A percentile compares a stretch with the other conserved stretches of the same genome.
phyloP scores from a whole-genome alignment of 345 rosid genomes.

The Turnera subulata region DNA sequence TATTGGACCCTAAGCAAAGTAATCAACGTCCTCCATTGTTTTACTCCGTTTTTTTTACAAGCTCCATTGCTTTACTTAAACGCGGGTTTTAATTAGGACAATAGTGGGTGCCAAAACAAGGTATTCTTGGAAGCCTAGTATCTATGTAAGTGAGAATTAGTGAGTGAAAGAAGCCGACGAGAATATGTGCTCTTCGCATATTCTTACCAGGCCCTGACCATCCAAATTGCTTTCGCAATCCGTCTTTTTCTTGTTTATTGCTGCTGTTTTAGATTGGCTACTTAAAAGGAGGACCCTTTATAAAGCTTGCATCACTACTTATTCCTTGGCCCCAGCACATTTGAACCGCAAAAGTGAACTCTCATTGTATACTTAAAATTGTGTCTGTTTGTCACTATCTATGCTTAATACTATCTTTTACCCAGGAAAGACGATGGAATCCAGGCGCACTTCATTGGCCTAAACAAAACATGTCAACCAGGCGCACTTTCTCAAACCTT shows the following conservation, averaged over 20 bases:
- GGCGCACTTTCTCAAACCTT: slow-evolving; percentile 13
- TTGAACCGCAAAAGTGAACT: no score
- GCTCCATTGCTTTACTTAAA: no score
- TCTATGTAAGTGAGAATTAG: no score
- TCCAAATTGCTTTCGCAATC: slow-evolving; percentile 30
- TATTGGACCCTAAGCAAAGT: no score
- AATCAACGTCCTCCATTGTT: no score
- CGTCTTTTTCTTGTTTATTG: not conserved
- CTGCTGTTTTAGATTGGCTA: slow-evolving; percentile 16
- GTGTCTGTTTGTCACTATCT: not conserved
- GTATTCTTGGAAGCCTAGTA: no score
- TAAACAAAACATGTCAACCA: slow-evolving; percentile 14
- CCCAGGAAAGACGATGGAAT: slow-evolving; percentile 29
- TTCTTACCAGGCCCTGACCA: slow-evolving; percentile 24
- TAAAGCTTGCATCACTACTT: no score
- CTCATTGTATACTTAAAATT: not conserved
- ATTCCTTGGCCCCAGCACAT: no score
- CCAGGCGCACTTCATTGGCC: slow-evolving; percentile 25
- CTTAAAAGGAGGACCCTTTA: slow-evolving; percentile 9
- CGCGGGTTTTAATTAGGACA: no score
- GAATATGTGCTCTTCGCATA: slow-evolving; percentile 27
- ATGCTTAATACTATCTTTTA: not conserved
- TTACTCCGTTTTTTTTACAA: no score
- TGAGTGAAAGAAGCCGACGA: no score
- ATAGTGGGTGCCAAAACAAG: no score